Evolutionary conservation across 352 stramenopile species (phyloP).

Genomic region (Globisporangium apiculatum): DNA sequence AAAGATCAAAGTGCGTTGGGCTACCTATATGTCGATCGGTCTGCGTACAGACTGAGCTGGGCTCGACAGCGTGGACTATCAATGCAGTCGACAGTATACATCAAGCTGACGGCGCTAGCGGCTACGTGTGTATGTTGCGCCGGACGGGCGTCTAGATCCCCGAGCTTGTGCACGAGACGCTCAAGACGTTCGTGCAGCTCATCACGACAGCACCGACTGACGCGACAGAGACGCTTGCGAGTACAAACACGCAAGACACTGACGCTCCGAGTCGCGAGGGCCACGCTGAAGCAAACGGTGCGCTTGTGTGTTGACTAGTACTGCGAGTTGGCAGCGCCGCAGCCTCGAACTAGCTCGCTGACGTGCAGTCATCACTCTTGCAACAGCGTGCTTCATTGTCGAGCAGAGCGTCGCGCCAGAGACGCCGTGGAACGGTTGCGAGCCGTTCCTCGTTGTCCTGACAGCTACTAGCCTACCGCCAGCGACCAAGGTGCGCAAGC

Average conservation of each 20-base stretch:
- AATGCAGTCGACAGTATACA: too few relatives aligned
- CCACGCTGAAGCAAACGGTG: slow-evolving; percentile 40
- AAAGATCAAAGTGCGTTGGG: slow-evolving; percentile 36
- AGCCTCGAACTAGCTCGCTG: background rate
- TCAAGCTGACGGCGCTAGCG: too few relatives aligned
- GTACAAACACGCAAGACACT: background rate
- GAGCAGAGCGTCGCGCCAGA: slow-evolving; percentile 19
- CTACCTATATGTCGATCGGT: background rate
- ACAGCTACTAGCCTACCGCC: background rate
- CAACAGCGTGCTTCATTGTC: slow-evolving; percentile 36
- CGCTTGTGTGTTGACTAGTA: background rate
- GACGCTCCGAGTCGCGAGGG: slow-evolving; percentile 2
- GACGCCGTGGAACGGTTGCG: slow-evolving; percentile 34
- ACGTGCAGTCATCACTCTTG: background rate
- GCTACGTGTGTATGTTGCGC: background rate
- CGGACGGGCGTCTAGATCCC: slow-evolving; percentile 13
- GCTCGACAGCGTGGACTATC: too few relatives aligned
- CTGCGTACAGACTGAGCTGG: too few relatives aligned
- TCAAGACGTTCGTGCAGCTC: slow-evolving; percentile 21
- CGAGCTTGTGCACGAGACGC: slow-evolving; percentile 28
- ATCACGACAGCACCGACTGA: slow-evolving; percentile 5
- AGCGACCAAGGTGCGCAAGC: slow-evolving; percentile 6
- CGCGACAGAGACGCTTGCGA: background rate
- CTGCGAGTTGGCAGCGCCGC: too few relatives aligned
- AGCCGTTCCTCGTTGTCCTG: slow-evolving; percentile 23